A percentile compares a stretch with the other conserved stretches of the same genome.
Conservation (phyloP, 2,329 filamentous ascomycete species). For the Sclerotinia sclerotiorum region DNA sequence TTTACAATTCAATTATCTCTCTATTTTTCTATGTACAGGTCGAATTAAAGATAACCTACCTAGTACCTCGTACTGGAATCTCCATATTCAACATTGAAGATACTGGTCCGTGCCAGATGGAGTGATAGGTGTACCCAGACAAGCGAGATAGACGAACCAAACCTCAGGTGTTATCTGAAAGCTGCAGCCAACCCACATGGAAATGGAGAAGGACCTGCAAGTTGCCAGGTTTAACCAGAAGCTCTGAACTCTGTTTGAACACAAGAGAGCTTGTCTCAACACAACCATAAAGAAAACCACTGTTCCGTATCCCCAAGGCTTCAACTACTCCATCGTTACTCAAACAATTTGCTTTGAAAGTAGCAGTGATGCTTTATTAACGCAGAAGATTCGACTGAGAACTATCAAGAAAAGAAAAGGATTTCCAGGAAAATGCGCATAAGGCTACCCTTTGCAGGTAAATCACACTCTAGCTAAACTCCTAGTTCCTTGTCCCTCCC, state of each 20-base stretch:
- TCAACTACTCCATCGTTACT: not conserved
- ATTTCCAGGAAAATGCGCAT: slow-evolving; percentile 68
- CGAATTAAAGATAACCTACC: slow-evolving; percentile 2
- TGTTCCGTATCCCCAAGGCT: not conserved
- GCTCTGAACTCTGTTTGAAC: slow-evolving; percentile 20
- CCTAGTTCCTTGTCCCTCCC: slow-evolving; percentile 18
- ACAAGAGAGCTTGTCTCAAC: slow-evolving; percentile 15
- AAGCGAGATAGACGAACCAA: slow-evolving; percentile 1
- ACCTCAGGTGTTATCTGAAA: slow-evolving; percentile 11
- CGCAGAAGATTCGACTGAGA: not conserved
- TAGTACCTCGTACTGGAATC: slow-evolving; percentile 17
- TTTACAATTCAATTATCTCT: slow-evolving; percentile 13
- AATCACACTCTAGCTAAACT: slow-evolving; percentile 37
- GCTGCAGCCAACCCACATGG: slow-evolving; percentile 18
- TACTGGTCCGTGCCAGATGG: slow-evolving; percentile 5
- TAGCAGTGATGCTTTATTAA: slow-evolving; percentile 19
- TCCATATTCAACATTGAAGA: slow-evolving; percentile 17
- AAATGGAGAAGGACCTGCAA: slow-evolving; percentile 15
- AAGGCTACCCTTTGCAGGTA: slow-evolving; percentile 85
- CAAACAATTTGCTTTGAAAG: not conserved
- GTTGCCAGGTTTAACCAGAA: slow-evolving; percentile 17
- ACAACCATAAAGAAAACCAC: not conserved
- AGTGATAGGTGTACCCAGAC: slow-evolving; percentile 8
- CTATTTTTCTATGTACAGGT: not conserved
- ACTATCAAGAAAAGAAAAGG: not conserved